Base-by-base conservation (phyloP, 2,329 filamentous ascomycete genomes). In the Fusarium algeriense region DNA sequence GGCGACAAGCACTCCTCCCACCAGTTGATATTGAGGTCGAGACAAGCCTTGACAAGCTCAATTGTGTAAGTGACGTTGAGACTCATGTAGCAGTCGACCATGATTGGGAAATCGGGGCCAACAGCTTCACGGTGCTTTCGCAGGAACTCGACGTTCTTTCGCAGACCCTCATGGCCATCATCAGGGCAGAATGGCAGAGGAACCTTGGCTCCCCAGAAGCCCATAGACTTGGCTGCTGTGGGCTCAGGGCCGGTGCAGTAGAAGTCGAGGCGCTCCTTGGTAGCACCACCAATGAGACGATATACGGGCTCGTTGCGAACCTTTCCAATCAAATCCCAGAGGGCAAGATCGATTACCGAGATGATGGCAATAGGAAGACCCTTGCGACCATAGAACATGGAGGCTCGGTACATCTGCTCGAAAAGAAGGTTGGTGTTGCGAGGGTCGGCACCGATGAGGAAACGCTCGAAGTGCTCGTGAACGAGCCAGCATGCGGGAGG, bases 31-130 rank as follows among this genome's bases (percentile, higher is more conserved):
- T 95, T 88, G 73, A 97, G 88, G 74, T 94, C 90, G 75, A 93
- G 89, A 79, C 92, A 94, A 55, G 91, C 92, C 83, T 95, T 93
- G 67, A 93, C 95, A 28, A 98, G 87, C 81, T 97, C 92, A 74
- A 98, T 97, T 7, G 93, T 97, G 83, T 98, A 98, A 2, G 93
- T 85, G 30, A 98, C 95, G 77, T 95, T 97, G 77, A 98, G 85
- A 74, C 92, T 95, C 95, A 98, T 98, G 83, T 97, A 98, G 86
- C 95, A 98, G 83, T 98, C 95, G 8, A 98, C 95, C 86, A 97
- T 95, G 73, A 98, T 87, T 48, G 95, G 95, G 80, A 96, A 98
- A 80, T 97, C 93, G 1, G 94, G 93, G 0, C 95, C 95, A 45
- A 98, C 92, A 60, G 89, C 89, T 78, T 94, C 92, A 59, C 94